These are phyloP conservation scores for Schizochytrium sp. DNA, from an alignment of 108 stramenopile genomes.

Conservation along the genomic window DNA sequence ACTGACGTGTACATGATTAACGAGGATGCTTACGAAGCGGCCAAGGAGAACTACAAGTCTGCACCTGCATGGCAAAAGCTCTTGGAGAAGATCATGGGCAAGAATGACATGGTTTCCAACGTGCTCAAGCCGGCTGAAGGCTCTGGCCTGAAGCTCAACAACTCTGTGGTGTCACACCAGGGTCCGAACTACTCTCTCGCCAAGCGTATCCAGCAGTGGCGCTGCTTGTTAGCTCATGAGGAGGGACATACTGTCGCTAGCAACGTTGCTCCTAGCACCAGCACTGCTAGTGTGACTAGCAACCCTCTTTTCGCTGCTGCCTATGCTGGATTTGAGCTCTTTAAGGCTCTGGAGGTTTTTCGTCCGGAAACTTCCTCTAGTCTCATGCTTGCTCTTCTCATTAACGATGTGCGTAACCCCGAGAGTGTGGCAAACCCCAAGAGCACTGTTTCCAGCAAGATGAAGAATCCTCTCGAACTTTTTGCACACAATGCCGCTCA, in stretches of 20 bases:
- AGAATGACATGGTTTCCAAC: constrained; percentile 76
- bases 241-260: constrained; percentile 90
- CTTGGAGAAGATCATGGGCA: constrained; percentile 68
- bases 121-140: constrained; percentile 73
- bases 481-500: constrained; percentile 93
- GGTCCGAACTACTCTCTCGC: constrained; percentile 96
- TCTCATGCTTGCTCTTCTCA: constrained; percentile 94
- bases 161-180: constrained; percentile 93
- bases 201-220: constrained; percentile 99
- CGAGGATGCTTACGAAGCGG: constrained; percentile 88
- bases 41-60: constrained; percentile 77
- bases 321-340: constrained; percentile 97
- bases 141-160: constrained; percentile 76
- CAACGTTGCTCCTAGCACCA: constrained; percentile 96
- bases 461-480: constrained; percentile 92
- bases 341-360: constrained; percentile 94
- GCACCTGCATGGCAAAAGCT: not conserved
- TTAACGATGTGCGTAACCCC: constrained; percentile 87
- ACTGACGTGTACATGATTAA: constrained; percentile 95
- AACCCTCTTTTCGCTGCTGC: constrained; percentile 97
- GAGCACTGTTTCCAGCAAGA: constrained; percentile 71
- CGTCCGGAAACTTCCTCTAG: constrained; percentile 95
- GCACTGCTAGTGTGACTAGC: constrained; percentile 89
- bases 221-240: constrained; percentile 89
- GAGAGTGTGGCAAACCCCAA: constrained; percentile 82